Base-by-base conservation (phyloP, 2,329 filamentous ascomycete species). In the Fusarium goolgardi region DNA sequence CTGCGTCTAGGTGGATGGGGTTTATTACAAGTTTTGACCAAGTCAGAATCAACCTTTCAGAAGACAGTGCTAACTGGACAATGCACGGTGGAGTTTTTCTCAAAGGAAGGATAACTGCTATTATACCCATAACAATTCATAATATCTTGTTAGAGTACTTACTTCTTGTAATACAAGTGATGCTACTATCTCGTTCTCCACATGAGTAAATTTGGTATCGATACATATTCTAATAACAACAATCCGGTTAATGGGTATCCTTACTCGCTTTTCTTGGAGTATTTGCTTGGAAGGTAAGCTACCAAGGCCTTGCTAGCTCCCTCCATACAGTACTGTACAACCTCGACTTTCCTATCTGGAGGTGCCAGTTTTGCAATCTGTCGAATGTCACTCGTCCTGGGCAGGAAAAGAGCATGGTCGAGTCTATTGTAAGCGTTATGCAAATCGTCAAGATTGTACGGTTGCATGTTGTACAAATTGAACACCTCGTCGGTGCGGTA, bases 241-340 rank as follows among this genome's bases (percentile, higher is more conserved):
- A 20, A 23, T 31, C 20, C 47, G 23, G 13, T 31, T 32, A 15
- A 32, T 13, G 21, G 23, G 35, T 29, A 49, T 60, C 25, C 10
- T 55, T 47, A 70, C 15, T 64, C 39, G 27, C 45, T 27, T 18
- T 35, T 27, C 27, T 57, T 25, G 13, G 46, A 44, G 44, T 65
- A 59, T n/a, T 37, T 71, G 6, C 73, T 78, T 6, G 86, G 86
- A 23, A 90, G 80, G 71, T 88, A 90, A 31, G 85, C 87, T n/a
- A 89, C 87, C 77, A 90, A 79, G 55, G 90, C 91, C 80, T 97
- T 97, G 78, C 94, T 97, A 9, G 92, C 92, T 15, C 94, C 93
- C 72, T 91, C 85, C 81, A 97, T 92, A 75, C 94, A 97, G 77
- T 98, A 98, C 81, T 99, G 96, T 49, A 92, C 88, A 27, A 95